Base-by-base conservation (phyloP, 352 stramenopile species). In the Pythium volutum region DNA sequence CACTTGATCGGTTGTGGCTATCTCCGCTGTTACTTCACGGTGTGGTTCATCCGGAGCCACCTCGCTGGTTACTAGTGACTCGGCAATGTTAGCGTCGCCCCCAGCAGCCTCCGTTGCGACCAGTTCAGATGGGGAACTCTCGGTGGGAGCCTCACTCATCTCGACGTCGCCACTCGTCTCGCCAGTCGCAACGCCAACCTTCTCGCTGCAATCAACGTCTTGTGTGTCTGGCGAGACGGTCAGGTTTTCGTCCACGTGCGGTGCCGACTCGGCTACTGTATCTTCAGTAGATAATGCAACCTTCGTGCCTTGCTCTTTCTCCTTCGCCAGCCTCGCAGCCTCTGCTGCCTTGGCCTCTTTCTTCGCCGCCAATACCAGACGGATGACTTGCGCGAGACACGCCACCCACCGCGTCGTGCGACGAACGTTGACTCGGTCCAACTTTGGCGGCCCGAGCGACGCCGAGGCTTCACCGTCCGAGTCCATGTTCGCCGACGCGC, bases 381-480 rank as follows among this genome's bases (percentile, higher is more conserved):
- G 79, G 34, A 93, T 91, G 51, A 93, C 85, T 55, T 89, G 67
- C 9, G 63, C 73, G 1, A 91, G 71, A 38, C 73, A 89, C 33
- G 72, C 71, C 22, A 93, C 64, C 84, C 81, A 93, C 34, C 72
- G 81, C 16, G 76, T 84, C 38, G 84, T 93, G 20, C 82, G 76
- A 50, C 87, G 80, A 14, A 91, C 81, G 48, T 91, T 89, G 43
- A 93, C 83, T 33, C 79, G 74, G 39, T 93, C 84, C 81, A 93
- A 86, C 54, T 91, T 93, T 0, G 70, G 80, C 0, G 84, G 80
- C 1, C 57, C 70, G 31, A 91, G 50, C 8, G 62, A 51, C 34
- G 69, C 57, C 18, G 72, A 51, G 9, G 57, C 58, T 20, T 69
- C 48, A 27, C 59, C 47, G 2, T 75, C 52, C 12, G 69, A 64